A percentile compares a stretch with the other conserved stretches of the same genome.
These are phyloP conservation scores for Eragrostis curvula DNA, from an alignment of 176 grass and related monocot species.

Conservation along the genomic window DNA sequence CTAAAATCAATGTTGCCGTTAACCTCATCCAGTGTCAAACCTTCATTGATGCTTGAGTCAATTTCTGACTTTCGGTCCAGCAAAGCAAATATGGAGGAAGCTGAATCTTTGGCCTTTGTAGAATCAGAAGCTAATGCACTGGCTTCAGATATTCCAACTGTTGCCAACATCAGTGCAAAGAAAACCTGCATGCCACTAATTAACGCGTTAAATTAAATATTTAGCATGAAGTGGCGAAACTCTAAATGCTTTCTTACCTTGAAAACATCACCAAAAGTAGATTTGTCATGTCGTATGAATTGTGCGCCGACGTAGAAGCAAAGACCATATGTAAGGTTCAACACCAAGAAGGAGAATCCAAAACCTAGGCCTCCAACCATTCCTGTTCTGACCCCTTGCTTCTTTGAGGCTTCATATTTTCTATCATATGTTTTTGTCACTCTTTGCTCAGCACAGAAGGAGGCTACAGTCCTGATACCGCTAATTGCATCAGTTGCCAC, in stretches of 20 bases:
- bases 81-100: constrained; percentile 73
- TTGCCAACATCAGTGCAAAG: constrained; percentile 68
- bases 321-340: constrained; percentile 67
- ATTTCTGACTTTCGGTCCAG: constrained; percentile 75
- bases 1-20: constrained; percentile 68
- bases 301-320: constrained; percentile 76
- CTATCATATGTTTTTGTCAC: constrained; percentile 55
- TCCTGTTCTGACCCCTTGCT: constrained; percentile 65
- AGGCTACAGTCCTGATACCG: constrained; percentile 77
- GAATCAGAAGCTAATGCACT: constrained; percentile 77
- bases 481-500: constrained; percentile 76
- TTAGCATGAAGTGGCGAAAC: no score
- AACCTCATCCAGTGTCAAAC: constrained; percentile 52
- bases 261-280: constrained; percentile 62
- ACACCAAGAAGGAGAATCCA: constrained; percentile 69
- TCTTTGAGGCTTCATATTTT: constrained; percentile 74
- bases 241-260: constrained; percentile 60
- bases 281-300: constrained; percentile 49
- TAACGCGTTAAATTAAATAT: constrained; percentile 29
- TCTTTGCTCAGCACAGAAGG: constrained; percentile 67
- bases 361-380: constrained; percentile 68
- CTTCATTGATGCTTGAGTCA: constrained; percentile 56
- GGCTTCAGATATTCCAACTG: constrained; percentile 69
- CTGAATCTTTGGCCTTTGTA: constrained; percentile 67
- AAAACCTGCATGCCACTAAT: constrained; percentile 58